Evolutionary conservation across 2,329 filamentous ascomycete genomes (phyloP).

Genomic region (Tolypocladium paradoxum): DNA sequence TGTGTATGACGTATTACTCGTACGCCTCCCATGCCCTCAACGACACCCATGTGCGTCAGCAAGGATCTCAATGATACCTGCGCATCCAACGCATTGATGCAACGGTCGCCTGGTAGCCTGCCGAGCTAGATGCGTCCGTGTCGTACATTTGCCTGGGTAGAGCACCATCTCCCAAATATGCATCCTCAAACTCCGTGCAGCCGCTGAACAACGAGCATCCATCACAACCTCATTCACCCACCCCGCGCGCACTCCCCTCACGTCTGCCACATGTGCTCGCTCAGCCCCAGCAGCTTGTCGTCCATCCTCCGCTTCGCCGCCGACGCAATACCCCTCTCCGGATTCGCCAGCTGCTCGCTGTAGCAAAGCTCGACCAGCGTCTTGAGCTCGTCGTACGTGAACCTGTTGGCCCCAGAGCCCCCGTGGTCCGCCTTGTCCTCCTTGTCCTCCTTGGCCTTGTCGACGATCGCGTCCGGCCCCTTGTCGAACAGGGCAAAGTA

Average conservation of each 20-base stretch:
- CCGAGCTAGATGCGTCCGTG: neutral
- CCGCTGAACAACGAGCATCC: neutral
- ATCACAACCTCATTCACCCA: neutral
- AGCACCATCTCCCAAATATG: neutral
- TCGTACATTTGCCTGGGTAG: neutral
- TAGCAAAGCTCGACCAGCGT: constrained; percentile 56
- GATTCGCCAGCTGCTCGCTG: constrained; percentile 54
- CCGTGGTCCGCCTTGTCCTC: constrained; percentile 21
- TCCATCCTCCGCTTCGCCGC: constrained; percentile 59
- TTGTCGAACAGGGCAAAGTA: constrained; percentile 60
- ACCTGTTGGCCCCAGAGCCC: constrained; percentile 29
- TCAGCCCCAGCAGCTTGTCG: constrained; percentile 58
- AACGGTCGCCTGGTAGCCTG: neutral
- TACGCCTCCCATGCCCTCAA: neutral
- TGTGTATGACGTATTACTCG: neutral
- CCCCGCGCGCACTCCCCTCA: constrained; percentile 1
- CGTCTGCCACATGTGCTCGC: constrained; percentile 61
- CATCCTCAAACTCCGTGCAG: neutral
- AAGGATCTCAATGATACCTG: no score
- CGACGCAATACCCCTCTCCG: constrained; percentile 55
- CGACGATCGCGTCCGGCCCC: constrained; percentile 55
- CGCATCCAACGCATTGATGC: no score
- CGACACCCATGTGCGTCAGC: no score
- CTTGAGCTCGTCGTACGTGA: constrained; percentile 57
- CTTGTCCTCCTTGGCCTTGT: constrained; percentile 42